Evolutionary conservation across 164 flowering plant species (phyloP), one percentile per base, ranked within the genome.

Genomic region (Buxus sempervirens): DNA sequence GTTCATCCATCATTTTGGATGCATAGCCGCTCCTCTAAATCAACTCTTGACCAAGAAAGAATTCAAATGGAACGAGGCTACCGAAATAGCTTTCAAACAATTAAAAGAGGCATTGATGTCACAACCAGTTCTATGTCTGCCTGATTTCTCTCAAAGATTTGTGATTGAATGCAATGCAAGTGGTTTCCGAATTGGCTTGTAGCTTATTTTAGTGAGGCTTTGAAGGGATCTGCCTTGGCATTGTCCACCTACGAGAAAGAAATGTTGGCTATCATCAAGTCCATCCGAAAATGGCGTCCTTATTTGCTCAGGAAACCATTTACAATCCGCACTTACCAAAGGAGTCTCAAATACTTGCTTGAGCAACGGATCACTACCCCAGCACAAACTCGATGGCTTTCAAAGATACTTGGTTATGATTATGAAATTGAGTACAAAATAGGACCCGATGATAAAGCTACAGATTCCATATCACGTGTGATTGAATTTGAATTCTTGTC

Each of bases 61-160:
- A 12, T 76, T 76, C 26, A 5, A 15, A 20, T 72, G 73, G 78
- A 32, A 25, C 4, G 23, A 16, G 14, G 58, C 60, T 14, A 65
- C 62, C 1, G 26, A 32, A 12, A 13, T 0, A 2, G 69, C 79
- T 9, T 76, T 76, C 42, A 7, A 28, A 4, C 1, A 49, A 7
- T 48, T 75, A 32, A 32, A 32, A 7, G 38, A 32, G 38, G 38
- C 7, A 7, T 32, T 32, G 38, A 32, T 7, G 7, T 32, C 38
- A 32, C 38, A 3, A 32, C 38, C 38, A 32, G 38, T 32, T 32
- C 38, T 32, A 7, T 32, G 23, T 13, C 49, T 76, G 0, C 79
- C 66, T 0, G 62, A 76, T 60, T 72, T 67, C 14, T 21, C 49
- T 0, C 9, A 36, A 26, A 58, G 36, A 58, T 58, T 58, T 21